Percentiles rank a stretch among this genome's conserved stretches.
These are phyloP conservation scores for Pestalotiopsis fici DNA, from an alignment of 2,329 filamentous ascomycete species.

Conservation along the genomic window DNA sequence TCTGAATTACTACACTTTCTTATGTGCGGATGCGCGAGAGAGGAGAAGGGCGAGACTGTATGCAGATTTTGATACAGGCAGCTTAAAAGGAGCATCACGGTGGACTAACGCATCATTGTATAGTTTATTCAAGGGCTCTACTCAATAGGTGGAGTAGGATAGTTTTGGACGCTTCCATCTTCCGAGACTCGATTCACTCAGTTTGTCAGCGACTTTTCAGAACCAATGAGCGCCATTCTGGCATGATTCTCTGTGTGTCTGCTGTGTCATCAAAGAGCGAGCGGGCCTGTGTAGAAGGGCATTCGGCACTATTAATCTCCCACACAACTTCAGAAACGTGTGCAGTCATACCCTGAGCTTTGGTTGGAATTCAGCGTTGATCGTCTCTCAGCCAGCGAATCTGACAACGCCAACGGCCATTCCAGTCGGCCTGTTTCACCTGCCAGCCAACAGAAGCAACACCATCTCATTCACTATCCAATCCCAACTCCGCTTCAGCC, in stretches of 20 bases:
- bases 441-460: slow-evolving; percentile 10
- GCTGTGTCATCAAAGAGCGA: slow-evolving; percentile 29
- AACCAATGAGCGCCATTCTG: slow-evolving; percentile 28
- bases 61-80: slow-evolving; percentile 1
- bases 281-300: slow-evolving; percentile 26
- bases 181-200: slow-evolving; percentile 36
- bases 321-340: slow-evolving; percentile 8
- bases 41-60: neutral
- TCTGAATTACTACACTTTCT: slow-evolving; percentile 12
- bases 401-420: slow-evolving; percentile 8
- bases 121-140: slow-evolving; percentile 16
- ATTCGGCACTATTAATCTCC: slow-evolving; percentile 29
- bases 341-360: neutral
- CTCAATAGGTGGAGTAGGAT: slow-evolving; percentile 20
- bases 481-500: neutral
- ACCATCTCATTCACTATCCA: neutral
- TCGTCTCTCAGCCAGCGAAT: slow-evolving; percentile 3
- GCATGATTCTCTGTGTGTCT: slow-evolving; percentile 23
- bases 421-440: slow-evolving; percentile 14
- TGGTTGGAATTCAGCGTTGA: neutral
- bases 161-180: slow-evolving; percentile 28
- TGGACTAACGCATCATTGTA: slow-evolving; percentile 14
- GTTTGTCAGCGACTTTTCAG: slow-evolving; percentile 28
- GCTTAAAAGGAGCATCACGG: slow-evolving; percentile 1
- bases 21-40: neutral